Evolutionary conservation across 305 asterid genomes (phyloP), one percentile per base, ranked within the genome.

Genomic region (Plantago coronopus): DNA sequence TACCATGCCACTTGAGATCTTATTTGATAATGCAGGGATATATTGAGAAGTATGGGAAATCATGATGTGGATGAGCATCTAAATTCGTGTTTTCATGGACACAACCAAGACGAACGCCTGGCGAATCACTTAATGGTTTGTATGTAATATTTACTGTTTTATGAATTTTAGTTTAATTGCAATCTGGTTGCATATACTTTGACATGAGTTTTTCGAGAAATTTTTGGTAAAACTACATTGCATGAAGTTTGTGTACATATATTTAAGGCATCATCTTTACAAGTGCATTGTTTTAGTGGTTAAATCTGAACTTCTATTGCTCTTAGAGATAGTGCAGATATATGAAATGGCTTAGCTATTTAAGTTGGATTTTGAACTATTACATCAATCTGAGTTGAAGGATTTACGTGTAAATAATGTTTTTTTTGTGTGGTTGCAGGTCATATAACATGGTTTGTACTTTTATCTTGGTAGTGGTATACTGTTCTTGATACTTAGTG

Each of bases 11-110:
- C 61, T 74, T 78, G 61, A 76, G 65, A 62, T 69, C 51, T 72
- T 67, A 74, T 65, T 71, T 65, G 64, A 69, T 27, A 57, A 70
- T 89, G 91, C 97, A 93, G 98, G 98, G 79, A 2, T 87, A 93
- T 49, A 76, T 93, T 57, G 82, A 63, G 37, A 87, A 75, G 67
- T 79, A 87, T 76, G 91, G 94, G 66, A 80, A 82, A 71, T 54
- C 69, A 60, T 78, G 81, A 83, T 66, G 38, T 59, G 57, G 57
- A 53, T 22, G 58, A 34, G 40, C 12, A 34, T 53, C 58, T 2
- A 0, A 34, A 34, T 34, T 34, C 12, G 7, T 27, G 34, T 8
- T 27, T 8, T 4, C 2, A 27, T 25, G 40, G 40, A 6, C 8
- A 9, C 40, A 34, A 34, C 40, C 40, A 34, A 34, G 40, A 34